Conservation (phyloP, 768 basidiomycete species). For the Lanmaoa pseudosensibilis region DNA sequence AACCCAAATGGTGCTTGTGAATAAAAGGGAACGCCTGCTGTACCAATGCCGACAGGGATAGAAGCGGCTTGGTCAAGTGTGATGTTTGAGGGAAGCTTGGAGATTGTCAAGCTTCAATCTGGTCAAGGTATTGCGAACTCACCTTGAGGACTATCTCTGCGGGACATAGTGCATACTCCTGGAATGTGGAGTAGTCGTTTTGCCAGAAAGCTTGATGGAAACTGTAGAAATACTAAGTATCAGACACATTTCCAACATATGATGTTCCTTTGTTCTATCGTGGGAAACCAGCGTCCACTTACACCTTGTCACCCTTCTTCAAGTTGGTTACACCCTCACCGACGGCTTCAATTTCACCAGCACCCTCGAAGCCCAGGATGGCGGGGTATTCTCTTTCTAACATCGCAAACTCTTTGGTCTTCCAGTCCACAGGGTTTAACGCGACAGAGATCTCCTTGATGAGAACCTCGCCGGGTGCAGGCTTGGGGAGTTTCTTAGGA, state of each 20-base stretch:
- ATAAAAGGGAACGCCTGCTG: slow-evolving; percentile 35
- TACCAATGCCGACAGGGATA: slow-evolving; percentile 32
- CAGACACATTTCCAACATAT: neutral
- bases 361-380: slow-evolving; percentile 36
- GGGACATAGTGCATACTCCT: slow-evolving; percentile 22
- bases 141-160: slow-evolving; percentile 18
- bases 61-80: slow-evolving; percentile 38
- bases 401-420: neutral
- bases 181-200: slow-evolving; percentile 9
- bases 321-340: slow-evolving; percentile 21
- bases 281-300: neutral
- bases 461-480: slow-evolving; percentile 41
- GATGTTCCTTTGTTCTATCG: neutral
- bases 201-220: neutral
- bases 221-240: neutral
- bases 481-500: slow-evolving; percentile 26
- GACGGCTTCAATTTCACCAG: slow-evolving; percentile 37
- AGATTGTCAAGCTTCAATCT: too few relatives aligned
- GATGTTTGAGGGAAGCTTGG: slow-evolving; percentile 31
- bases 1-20: slow-evolving; percentile 20
- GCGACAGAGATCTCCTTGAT: slow-evolving; percentile 40
- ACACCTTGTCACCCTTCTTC: slow-evolving; percentile 33
- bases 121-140: neutral
- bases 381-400: slow-evolving; percentile 34
- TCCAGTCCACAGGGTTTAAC: slow-evolving; percentile 44